Evolutionary conservation across 1,284 basidiomycete genomes (phyloP), one percentile per base, ranked within the genome.

Genomic region (Melampsora abietis-canadensis): DNA sequence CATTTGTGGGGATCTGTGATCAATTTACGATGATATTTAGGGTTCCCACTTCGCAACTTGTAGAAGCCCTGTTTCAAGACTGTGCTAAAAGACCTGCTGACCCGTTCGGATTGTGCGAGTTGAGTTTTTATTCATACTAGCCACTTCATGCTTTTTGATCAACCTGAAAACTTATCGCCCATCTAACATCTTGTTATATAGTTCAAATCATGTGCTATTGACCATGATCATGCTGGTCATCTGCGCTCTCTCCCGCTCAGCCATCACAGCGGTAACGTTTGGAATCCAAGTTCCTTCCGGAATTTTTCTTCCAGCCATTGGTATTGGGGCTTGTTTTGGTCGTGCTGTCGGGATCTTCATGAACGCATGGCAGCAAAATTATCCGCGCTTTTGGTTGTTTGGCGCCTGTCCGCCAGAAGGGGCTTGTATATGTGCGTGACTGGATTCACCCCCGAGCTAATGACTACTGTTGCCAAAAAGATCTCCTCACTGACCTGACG

Each of bases 311-410:
- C 87, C 78, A 92, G 87, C 74, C 8, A 74, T 74, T 21, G 64
- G 70, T 30, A 74, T 87, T 86, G 12, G 84, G 80, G 77, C 87
- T 85, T 0, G 84, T 87, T 80, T 88, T 89, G 2, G 89, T 88
- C 15, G 84, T 83, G 2, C 91, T 88, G 19, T 94, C 86, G 4
- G 92, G 92, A 0, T 94, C 91, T 83, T 92, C 89, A 80, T 92
- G 89, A 5, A 88, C 57, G 40, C 47, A 34, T 70, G 75, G 75
- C 64, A 67, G 54, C 72, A 67, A 40, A 34, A 21, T n/a, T 64
- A 76, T 48, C 70, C 70, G 19, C 19, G 54, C n/a, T 66, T 59
- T 31, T 74, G 70, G 70, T 62, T 74, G 34, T 74, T 74, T 60
- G 70, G 70, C 21, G 64, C 48, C 46, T 74, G 70, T 48, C 70